These are phyloP conservation scores for Withania somnifera DNA, from an alignment of 305 asterid genomes.

Conservation along the genomic window DNA sequence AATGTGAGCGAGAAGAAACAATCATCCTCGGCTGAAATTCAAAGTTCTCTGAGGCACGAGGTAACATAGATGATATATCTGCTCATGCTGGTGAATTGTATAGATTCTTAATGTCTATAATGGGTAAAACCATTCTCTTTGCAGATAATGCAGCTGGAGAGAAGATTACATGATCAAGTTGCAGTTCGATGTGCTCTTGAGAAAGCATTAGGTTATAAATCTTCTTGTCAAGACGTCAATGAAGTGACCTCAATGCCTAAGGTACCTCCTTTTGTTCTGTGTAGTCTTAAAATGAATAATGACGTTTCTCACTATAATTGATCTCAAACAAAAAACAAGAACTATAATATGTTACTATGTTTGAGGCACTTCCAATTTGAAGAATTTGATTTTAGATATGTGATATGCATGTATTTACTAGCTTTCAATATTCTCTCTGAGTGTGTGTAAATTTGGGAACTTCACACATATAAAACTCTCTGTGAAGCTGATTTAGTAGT, in stretches of 20 bases:
- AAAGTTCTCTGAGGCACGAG: constrained; percentile 77
- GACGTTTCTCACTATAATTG: not conserved
- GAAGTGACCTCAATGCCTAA: constrained; percentile 53
- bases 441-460: not conserved
- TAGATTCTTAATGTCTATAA: not conserved
- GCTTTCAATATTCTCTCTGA: not conserved
- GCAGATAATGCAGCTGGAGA: constrained; percentile 80
- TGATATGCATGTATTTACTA: not conserved
- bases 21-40: constrained; percentile 45
- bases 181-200: constrained; percentile 80
- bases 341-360: not conserved
- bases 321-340: not conserved
- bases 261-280: constrained; percentile 26
- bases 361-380: not conserved
- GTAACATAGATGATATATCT: constrained; percentile 17
- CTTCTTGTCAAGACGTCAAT: constrained; percentile 31
- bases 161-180: constrained; percentile 74
- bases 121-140: not conserved
- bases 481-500: not conserved
- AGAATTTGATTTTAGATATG: not conserved
- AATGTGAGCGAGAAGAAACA: constrained; percentile 30
- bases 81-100: not conserved
- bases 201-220: constrained; percentile 67
- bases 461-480: not conserved
- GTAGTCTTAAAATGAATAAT: not conserved